Percentiles rank a stretch among this genome's conserved stretches.
Evolutionary conservation across 1,139 yeast species (phyloP).

Genomic region (Kodamaea arcana): DNA sequence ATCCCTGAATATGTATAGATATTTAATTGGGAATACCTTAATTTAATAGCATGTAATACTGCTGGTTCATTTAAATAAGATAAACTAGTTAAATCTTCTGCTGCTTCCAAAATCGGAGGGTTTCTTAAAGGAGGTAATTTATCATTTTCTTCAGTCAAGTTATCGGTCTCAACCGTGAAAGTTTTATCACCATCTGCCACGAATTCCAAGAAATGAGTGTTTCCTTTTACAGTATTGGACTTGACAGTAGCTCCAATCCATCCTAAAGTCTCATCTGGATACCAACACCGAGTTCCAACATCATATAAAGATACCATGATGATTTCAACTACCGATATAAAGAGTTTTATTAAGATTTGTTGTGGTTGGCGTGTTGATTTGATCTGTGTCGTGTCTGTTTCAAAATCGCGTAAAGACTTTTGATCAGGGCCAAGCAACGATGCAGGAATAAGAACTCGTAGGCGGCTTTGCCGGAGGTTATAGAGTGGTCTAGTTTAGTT

Average conservation of each 20-base stretch:
- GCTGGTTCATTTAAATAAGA: conserved; percentile 96
- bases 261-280: conserved; percentile 81
- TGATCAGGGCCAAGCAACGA: neutral
- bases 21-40: conserved; percentile 82
- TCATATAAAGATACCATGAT: conserved; percentile 31
- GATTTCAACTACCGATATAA: no score
- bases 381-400: conserved; percentile 7
- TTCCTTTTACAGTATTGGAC: conserved; percentile 45
- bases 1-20: conserved; percentile 97
- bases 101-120: conserved; percentile 90
- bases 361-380: conserved; percentile 12
- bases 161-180: conserved; percentile 52
- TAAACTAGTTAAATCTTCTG: conserved; percentile 88
- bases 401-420: neutral
- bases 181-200: conserved; percentile 51
- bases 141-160: conserved; percentile 47
- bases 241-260: conserved; percentile 88
- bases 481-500: no score
- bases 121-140: conserved; percentile 80
- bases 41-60: conserved; percentile 87
- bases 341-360: conserved; percentile 1
- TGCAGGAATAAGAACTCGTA: no score
- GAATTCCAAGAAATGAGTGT: conserved; percentile 56
- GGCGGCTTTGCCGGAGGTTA: no score
- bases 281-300: conserved; percentile 81